Evolutionary conservation across 1,284 basidiomycete species (phyloP), one percentile per base, ranked within the genome.

Genomic region (Ustilago lituana): DNA sequence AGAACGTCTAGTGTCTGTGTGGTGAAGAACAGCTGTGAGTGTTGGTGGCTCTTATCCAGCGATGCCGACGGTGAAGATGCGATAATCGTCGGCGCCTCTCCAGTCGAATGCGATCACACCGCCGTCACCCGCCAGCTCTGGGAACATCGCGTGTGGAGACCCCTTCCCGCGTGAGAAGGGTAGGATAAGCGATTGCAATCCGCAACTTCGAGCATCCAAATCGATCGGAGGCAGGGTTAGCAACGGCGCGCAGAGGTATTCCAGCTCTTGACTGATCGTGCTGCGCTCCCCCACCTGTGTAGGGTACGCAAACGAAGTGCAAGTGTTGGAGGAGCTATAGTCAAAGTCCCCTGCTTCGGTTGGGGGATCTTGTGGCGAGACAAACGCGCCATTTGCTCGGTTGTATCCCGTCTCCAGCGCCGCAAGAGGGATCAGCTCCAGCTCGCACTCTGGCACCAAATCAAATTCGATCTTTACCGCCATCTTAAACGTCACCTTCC

Each of bases 81-180:
- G 52, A 39, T 64, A 74, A 32, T 74, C 72, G 36, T 74, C 56
- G 0, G 68, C 68, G 23, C 72, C 72, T 2, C 72, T 43, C 72
- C 72, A 74, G 39, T 74, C 73, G 24, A 67, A 72, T 4, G 68
- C 72, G 22, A 66, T 37, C n/a, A 64, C 37, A 10, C 53, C 64
- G 8, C 52, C 68, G 40, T 68, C 55, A 31, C 68, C 72, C 12
- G 32, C 54, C 3, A 57, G 44, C 24, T 71, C 63, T 29, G 61
- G 50, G 23, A 68, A 40, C 11, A 66, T 38, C 20, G 41, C 33
- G 24, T 53, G 49, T 6, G 40, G n/a, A n/a, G n/a, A n/a, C n/a
- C n/a, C n/a, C n/a, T n/a, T n/a, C n/a, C n/a, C n/a, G n/a, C n/a
- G n/a, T n/a, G n/a, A 44, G 14, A 44, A 35, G 9, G 56, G 58